Base-by-base conservation (phyloP, 108 stramenopile genomes). In the Nannochloropsis salina region DNA sequence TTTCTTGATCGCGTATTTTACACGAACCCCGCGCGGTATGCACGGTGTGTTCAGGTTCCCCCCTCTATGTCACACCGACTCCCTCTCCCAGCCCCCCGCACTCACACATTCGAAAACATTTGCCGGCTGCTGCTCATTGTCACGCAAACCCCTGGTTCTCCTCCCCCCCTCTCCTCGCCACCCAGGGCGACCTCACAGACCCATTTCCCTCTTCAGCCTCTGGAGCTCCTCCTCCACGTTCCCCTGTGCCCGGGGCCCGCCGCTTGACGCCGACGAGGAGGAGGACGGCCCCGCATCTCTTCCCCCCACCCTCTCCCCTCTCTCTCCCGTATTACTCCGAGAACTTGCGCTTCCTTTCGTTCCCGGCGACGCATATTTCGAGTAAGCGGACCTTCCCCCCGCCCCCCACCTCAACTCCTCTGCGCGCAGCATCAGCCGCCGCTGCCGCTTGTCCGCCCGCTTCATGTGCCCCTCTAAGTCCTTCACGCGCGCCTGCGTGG, bases 391-490 rank as follows among this genome's bases (percentile, higher is more conserved):
- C 47, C 47, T 51, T 15, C 47, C 47, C 15, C 47, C 47, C 47
- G 15, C 15, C 15, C 47, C 47, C 47, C 47, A 51, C 47, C 47
- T 51, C 47, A 51, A 51, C 47, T 51, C 47, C 47, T 51, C 47
- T 15, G 47, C 47, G 12, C 47, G 10, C 12, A 51, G 47, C 47
- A 51, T 51, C 47, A 51, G 15, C 10, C 47, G 47, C 47, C 47
- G 10, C 47, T 51, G 47, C 47, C 47, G 47, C 15, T 51, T 51
- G 15, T 51, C 47, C 47, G 47, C 47, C 10, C 47, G 47, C 83
- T 87, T 87, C 42, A 88, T 10, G 84, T 88, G 84, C 15, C 84
- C 87, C 42, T 88, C 43, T 40, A 88, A 42, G 80, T 84, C 87
- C 6, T 88, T 81, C 44, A 45, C 84, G 42, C 87, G 87, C 21